Base-by-base conservation (phyloP, 2,329 filamentous ascomycete genomes). In the Colletotrichum cordylinicola region DNA sequence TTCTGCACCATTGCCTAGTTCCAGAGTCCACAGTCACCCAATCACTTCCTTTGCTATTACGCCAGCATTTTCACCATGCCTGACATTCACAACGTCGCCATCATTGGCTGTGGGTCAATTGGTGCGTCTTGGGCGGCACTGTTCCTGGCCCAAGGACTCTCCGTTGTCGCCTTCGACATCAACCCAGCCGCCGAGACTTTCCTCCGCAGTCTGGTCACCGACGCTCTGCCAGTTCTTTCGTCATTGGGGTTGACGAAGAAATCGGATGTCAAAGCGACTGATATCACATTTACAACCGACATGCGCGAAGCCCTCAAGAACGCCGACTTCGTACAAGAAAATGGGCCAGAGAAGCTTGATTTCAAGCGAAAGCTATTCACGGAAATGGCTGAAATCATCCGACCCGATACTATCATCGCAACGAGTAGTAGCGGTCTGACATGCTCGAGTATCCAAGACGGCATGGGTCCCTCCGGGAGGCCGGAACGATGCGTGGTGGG, bases 81-180 rank as follows among this genome's bases (percentile, higher is more conserved):
- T n/a, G 27, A 29, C 12, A 79, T 81, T 67, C 72, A 74, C 58
- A 78, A 80, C 12, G 79, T 82, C 12, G 80, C 81, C 69, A 81
- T 84, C 31, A 78, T 84, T 27, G 82, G 83, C 35, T 82, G 80
- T 8, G 82, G 83, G 37, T 80, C 82, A 27, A 82, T 83, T 18
- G 82, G 82, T 4, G 82, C 85, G 21, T 84, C 82, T 13, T 88
- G 86, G 86, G 83, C 85, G 3, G 83, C 83, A 12, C 77, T 84
- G 5, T 80, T 82, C 67, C 79, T 84, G 8, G 81, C 82, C 7
- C 80, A 82, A 62, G 80, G 82, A 12, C 79, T 83, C 13, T 70
- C 70, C 21, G 86, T 87, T n/a, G 79, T 85, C 6, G 83, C 84
- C 21, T 85, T 83, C n/a, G 85, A 88, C 72, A 84, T 85, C 67